Base-by-base conservation (phyloP, 306 rosid species). In the Boehmeria nivea region DNA sequence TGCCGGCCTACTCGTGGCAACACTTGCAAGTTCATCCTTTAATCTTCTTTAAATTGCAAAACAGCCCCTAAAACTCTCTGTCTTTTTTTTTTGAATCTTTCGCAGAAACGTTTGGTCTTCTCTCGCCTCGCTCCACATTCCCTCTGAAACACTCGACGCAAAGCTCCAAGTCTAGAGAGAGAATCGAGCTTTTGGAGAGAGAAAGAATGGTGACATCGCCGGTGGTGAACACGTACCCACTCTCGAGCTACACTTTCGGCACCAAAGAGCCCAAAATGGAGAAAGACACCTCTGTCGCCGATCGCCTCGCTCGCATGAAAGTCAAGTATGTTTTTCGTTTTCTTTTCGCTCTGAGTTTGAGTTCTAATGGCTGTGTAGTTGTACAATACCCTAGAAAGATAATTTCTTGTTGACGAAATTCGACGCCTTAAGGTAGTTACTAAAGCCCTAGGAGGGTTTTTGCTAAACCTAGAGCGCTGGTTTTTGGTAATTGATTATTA, bases 301-400 rank as follows among this genome's bases (percentile, higher is more conserved):
- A 93, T 83, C 96, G 99, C 55, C 96, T 93, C 3, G 99, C 99
- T 65, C 96, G 99, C 18, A 93, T 93, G 99, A 93, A 93, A 87
- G 81, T 93, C 94, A 93, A 91, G 99, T 87, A 43, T 11, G 76
- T 57, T 4, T 43, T 53, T 6, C 28, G 27, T 59, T 51, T 1
- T 8, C 40, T 6, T 45, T 13, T 40, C 11, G 18, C 10, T 53
- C 34, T 9, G 0, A 22, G 7, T 19, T 27, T 14, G 25, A 12
- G 21, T 3, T n/a, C n/a, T n/a, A n/a, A 7, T 39, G 8, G 22
- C 18, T 54, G 1, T 10, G n/a, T 0, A 48, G 15, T 38, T 53
- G 16, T 45, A 18, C 11, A 3, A 61, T 66, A 77, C 89, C 89
- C 95, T 82, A 79, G 71, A 63, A 43, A 50, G 24, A 13, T 31